phyloP scores from a whole-genome alignment of 805 yeast species.

The Cyberlindnera saturnus region DNA sequence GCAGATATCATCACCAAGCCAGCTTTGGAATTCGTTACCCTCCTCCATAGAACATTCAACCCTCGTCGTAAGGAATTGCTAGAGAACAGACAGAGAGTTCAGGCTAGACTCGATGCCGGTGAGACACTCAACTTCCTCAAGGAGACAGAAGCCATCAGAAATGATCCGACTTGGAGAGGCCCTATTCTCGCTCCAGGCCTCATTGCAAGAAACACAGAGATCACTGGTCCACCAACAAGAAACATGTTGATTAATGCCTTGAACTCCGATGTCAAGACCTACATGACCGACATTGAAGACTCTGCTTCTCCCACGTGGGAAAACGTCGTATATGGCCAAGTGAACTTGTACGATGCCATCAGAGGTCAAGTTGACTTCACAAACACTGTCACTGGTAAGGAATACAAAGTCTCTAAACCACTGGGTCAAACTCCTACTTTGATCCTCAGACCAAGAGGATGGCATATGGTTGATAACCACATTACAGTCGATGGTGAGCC shows the following conservation, averaged over 20 bases:
- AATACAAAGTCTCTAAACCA: slow-evolving; percentile 30
- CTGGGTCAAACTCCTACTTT: slow-evolving; percentile 59
- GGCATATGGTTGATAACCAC: slow-evolving; percentile 79
- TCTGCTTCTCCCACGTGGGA: slow-evolving; percentile 86
- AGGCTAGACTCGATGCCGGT: slow-evolving; percentile 54
- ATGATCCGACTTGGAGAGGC: slow-evolving; percentile 73
- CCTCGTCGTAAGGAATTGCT: slow-evolving; percentile 50
- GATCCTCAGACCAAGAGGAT: slow-evolving; percentile 83
- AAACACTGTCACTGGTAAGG: slow-evolving; percentile 24
- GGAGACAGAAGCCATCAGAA: slow-evolving; percentile 61
- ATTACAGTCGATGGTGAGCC: slow-evolving; percentile 68
- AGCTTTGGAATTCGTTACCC: slow-evolving; percentile 59
- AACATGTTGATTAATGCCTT: slow-evolving; percentile 81
- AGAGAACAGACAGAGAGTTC: slow-evolving; percentile 54
- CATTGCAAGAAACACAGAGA: slow-evolving; percentile 70
- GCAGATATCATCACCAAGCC: slow-evolving; percentile 33
- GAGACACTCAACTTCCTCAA: slow-evolving; percentile 51
- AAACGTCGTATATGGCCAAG: slow-evolving; percentile 73
- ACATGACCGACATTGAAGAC: slow-evolving; percentile 84
- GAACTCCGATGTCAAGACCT: slow-evolving; percentile 72
- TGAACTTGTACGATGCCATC: slow-evolving; percentile 67
- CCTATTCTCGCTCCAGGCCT: slow-evolving; percentile 68
- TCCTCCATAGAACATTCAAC: slow-evolving; percentile 70
- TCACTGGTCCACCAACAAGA: slow-evolving; percentile 76
- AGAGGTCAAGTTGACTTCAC: slow-evolving; percentile 56